Conservation (phyloP, 768 basidiomycete species). For the Exsudoporus frostii region DNA sequence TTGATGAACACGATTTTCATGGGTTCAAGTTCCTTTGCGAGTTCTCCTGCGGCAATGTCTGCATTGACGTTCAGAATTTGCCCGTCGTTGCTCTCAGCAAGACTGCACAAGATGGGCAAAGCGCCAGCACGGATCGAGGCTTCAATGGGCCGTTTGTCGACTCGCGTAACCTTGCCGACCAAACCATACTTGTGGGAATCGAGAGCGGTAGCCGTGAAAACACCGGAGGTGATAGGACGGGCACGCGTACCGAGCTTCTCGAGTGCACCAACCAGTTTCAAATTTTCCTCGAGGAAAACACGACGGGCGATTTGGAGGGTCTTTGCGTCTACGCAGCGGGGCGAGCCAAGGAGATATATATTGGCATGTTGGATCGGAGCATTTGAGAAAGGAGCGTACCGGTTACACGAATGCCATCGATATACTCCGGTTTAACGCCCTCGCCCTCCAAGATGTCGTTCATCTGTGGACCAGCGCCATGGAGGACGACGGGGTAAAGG, state of each 20-base stretch:
- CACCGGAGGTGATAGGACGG: conserved; percentile 95
- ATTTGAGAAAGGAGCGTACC: conserved; percentile 44
- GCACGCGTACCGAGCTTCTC: conserved; percentile 96
- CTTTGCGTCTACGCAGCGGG: conserved; percentile 64
- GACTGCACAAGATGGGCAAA: conserved; percentile 89
- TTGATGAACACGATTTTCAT: conserved; percentile 98
- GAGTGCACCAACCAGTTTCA: conserved; percentile 89
- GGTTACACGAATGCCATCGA: conserved; percentile 96
- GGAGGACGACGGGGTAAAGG: conserved; percentile 95
- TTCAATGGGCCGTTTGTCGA: conserved; percentile 96
- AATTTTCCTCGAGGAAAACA: conserved; percentile 96
- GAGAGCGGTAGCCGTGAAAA: conserved; percentile 96
- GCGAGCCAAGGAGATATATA: neutral
- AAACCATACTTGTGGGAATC: conserved; percentile 93
- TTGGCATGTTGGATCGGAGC: neutral
- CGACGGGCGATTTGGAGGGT: conserved; percentile 92
- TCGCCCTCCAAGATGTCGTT: conserved; percentile 92
- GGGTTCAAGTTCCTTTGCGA: conserved; percentile 96
- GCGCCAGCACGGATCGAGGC: conserved; percentile 96
- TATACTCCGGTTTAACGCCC: conserved; percentile 94
- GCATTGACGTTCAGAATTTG: conserved; percentile 99
- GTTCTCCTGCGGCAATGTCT: conserved; percentile 96
- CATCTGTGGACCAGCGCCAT: conserved; percentile 93
- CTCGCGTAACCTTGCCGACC: conserved; percentile 91
- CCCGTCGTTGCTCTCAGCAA: conserved; percentile 94